Conservation (phyloP, 75 land plant genomes). For the Picea glauca region DNA sequence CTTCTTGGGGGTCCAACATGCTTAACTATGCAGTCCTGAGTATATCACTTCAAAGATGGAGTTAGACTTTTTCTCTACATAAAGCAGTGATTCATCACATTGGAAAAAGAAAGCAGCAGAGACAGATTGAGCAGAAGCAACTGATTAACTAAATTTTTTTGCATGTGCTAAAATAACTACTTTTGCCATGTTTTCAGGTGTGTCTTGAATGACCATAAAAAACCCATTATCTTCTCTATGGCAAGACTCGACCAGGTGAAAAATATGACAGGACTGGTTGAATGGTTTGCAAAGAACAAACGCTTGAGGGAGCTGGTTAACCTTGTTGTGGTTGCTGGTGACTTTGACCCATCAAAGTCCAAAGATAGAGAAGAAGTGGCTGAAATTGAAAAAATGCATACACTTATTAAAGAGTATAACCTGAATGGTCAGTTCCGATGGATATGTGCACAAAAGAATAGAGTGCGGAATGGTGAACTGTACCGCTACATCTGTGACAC, state of each 20-base stretch:
- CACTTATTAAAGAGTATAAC: constrained; percentile 44
- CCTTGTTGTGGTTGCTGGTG: constrained; percentile 71
- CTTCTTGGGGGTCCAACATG: neutral
- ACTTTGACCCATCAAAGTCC: constrained; percentile 34
- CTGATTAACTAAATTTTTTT: neutral
- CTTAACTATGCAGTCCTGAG: neutral
- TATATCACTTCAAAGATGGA: neutral
- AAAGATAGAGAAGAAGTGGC: constrained; percentile 56
- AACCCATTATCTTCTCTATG: constrained; percentile 76
- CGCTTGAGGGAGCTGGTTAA: constrained; percentile 45
- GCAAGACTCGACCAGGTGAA: constrained; percentile 71
- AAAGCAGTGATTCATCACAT: neutral
- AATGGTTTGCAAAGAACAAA: constrained; percentile 48
- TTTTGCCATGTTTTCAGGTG: constrained; percentile 33
- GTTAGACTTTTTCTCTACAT: neutral
- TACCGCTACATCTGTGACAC: constrained; percentile 66
- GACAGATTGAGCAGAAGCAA: neutral
- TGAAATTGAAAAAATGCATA: constrained; percentile 68
- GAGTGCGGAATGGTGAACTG: constrained; percentile 56
- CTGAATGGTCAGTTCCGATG: constrained; percentile 58
- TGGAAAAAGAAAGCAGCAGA: neutral
- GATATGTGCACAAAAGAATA: constrained; percentile 49
- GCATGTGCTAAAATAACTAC: neutral
- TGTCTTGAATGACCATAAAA: constrained; percentile 32
- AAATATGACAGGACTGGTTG: constrained; percentile 66